These are phyloP conservation scores for Heliamphora exappendiculata DNA, from an alignment of 148 eudicot genomes.

Conservation along the genomic window DNA sequence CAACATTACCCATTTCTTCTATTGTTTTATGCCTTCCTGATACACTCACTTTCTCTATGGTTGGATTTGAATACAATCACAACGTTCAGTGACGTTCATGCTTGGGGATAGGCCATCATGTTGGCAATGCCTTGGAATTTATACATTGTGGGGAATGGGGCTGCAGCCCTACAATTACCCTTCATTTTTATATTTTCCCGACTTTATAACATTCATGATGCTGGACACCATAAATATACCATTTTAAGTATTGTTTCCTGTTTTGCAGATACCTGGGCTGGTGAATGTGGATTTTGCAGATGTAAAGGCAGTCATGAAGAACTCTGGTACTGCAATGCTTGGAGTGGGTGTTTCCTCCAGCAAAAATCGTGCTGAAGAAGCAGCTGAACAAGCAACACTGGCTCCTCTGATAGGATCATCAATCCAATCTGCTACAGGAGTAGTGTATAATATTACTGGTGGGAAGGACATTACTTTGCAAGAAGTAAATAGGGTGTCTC, in stretches of 20 bases:
- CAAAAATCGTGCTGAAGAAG: constrained; percentile 99
- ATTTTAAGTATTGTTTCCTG: constrained; percentile 9
- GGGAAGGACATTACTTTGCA: constrained; percentile 95
- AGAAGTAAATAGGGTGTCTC: constrained; percentile 97
- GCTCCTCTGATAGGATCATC: constrained; percentile 98
- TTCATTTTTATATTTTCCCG: not conserved
- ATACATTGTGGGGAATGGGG: not conserved
- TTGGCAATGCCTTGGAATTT: constrained; percentile 3
- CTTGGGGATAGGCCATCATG: not conserved
- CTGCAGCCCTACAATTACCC: not conserved
- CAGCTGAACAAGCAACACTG: constrained; percentile 97
- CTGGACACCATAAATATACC: no score
- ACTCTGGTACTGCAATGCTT: constrained; percentile 99
- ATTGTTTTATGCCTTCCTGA: not conserved
- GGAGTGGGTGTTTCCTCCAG: constrained; percentile 98
- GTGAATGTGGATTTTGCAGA: constrained; percentile 99
- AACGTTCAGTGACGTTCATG: not conserved
- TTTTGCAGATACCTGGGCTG: constrained; percentile 83
- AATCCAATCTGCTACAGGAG: constrained; percentile 97
- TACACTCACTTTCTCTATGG: not conserved
- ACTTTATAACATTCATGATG: not conserved
- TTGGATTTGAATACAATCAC: constrained; percentile 2
- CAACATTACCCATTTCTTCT: not conserved
- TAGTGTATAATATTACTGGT: constrained; percentile 94
- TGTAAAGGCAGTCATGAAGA: constrained; percentile 94